Percentiles rank a stretch among this genome's conserved stretches.
These are phyloP conservation scores for Beauveria caledonica DNA, from an alignment of 2,329 filamentous ascomycete species.

Conservation along the genomic window DNA sequence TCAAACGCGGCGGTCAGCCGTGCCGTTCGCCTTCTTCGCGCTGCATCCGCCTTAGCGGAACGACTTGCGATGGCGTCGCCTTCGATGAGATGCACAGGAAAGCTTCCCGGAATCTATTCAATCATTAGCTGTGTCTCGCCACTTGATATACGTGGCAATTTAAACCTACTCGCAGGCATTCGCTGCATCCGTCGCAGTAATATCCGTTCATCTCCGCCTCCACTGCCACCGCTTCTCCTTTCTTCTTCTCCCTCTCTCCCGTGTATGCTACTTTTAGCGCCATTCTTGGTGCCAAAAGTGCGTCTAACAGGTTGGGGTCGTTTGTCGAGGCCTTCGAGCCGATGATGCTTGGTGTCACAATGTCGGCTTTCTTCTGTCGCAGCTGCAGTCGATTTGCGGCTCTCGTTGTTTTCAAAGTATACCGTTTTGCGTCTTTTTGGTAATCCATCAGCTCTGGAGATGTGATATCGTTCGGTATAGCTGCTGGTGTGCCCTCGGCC, in stretches of 20 bases:
- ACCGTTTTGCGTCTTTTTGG: constrained; percentile 3
- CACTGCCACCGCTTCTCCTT: neutral
- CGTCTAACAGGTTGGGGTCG: neutral
- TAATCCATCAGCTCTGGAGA: neutral
- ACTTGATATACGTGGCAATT: too few relatives aligned
- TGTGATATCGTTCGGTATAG: neutral
- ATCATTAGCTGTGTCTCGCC: neutral
- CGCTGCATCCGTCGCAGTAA: neutral
- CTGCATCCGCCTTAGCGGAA: constrained; percentile 15
- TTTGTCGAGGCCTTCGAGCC: neutral
- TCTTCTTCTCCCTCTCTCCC: neutral
- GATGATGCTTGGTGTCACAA: neutral
- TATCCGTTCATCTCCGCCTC: neutral
- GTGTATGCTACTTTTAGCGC: neutral
- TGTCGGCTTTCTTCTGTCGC: neutral
- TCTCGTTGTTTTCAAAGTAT: neutral
- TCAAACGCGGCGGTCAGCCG: neutral
- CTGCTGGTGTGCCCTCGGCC: neutral
- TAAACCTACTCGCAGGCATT: neutral
- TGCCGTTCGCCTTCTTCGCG: neutral
- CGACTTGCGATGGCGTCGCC: constrained; percentile 23
- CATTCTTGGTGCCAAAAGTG: neutral
- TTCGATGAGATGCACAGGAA: constrained; percentile 19
- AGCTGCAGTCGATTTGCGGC: neutral
- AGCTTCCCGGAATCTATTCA: constrained; percentile 20